Percentiles rank a stretch among this genome's conserved stretches.
phyloP scores from a whole-genome alignment of 176 grass and related monocot genomes.

The Carex littledalei region DNA sequence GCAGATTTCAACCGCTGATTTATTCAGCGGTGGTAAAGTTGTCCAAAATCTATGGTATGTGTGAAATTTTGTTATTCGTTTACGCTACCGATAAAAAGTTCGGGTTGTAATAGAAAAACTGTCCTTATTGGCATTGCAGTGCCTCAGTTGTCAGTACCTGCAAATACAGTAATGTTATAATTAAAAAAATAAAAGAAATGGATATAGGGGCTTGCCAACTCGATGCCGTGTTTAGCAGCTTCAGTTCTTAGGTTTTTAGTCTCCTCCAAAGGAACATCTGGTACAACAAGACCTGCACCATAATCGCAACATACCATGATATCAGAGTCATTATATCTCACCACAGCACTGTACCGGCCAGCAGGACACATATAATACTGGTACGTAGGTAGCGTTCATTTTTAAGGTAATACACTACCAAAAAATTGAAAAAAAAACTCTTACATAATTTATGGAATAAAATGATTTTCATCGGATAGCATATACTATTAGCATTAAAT shows the following conservation, averaged over 20 bases:
- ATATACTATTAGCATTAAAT: background rate
- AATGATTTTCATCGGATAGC: background rate
- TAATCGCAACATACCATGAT: background rate
- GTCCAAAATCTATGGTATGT: no score
- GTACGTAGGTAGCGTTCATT: background rate
- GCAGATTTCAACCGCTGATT: no score
- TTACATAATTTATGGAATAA: background rate
- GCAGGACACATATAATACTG: background rate
- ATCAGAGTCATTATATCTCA: background rate
- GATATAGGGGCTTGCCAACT: conserved; percentile 23
- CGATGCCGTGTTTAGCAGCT: conserved; percentile 84
- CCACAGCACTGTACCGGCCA: background rate
- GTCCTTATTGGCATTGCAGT: background rate
- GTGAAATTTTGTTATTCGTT: no score
- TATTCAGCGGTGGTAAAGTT: no score
- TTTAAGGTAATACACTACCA: background rate
- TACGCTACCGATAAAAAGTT: no score
- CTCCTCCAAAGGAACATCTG: conserved; percentile 97
- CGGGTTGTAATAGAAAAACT: background rate
- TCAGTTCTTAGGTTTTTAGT: conserved; percentile 67
- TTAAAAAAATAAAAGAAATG: background rate
- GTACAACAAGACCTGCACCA: conserved; percentile 85
- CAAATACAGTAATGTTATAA: background rate
- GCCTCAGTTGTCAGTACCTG: conserved; percentile 41
- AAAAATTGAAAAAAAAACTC: background rate